Percentiles rank a stretch among this genome's conserved stretches.
phyloP scores from a whole-genome alignment of 1,284 basidiomycete species.

The Omphalotus olearius region DNA sequence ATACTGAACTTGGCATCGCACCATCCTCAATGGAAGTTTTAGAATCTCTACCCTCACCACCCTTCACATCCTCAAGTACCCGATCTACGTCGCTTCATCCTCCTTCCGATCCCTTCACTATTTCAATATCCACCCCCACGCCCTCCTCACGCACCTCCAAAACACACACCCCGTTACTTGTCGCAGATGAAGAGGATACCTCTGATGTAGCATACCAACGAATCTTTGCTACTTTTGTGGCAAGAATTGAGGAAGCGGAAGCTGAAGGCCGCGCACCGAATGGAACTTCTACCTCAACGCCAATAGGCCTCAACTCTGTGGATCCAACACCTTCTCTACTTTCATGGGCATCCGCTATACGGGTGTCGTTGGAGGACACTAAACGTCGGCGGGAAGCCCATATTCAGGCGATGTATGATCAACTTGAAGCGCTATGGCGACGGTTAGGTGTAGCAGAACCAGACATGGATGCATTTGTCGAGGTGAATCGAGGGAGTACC shows the following conservation, averaged over 20 bases:
- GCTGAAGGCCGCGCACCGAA: conserved; percentile 37
- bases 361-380: conserved; percentile 59
- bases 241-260: conserved; percentile 57
- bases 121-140: conserved; percentile 49
- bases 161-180: conserved; percentile 25
- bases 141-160: conserved; percentile 36
- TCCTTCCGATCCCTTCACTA: conserved; percentile 47
- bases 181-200: conserved; percentile 22
- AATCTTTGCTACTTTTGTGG: conserved; percentile 60
- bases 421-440: conserved; percentile 79
- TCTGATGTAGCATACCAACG: conserved; percentile 46
- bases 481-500: conserved; percentile 74
- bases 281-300: conserved; percentile 21
- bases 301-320: conserved; percentile 49
- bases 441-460: conserved; percentile 68
- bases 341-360: conserved; percentile 55
- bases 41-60: conserved; percentile 32
- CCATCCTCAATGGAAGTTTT: conserved; percentile 47
- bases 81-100: conserved; percentile 18
- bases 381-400: conserved; percentile 68
- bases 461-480: conserved; percentile 81
- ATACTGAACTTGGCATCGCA: conserved; percentile 70
- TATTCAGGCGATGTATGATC: conserved; percentile 85
- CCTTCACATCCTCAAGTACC: conserved; percentile 18
- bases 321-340: conserved; percentile 66